Base-by-base conservation (phyloP, 257 asterid species). In the Voacanga thouarsii region DNA sequence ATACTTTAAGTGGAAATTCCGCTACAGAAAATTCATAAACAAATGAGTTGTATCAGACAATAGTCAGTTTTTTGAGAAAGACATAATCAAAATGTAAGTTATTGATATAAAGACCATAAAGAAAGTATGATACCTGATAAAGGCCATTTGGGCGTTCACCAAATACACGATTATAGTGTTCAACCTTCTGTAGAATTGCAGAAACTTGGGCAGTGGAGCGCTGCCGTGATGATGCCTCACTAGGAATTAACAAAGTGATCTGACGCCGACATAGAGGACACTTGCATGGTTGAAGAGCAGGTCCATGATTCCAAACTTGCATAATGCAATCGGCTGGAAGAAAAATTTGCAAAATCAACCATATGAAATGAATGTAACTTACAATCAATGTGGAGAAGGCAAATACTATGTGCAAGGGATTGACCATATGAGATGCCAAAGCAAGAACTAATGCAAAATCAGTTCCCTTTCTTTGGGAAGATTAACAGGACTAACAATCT, bases 251-350 rank as follows among this genome's bases (percentile, higher is more conserved):
- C 84, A 96, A 85, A 69, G 92, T 91, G 82, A 96, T 92, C 77
- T 80, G 92, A 43, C 99, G 98, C 71, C 98, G 90, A 82, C 99
- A 96, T 23, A 96, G 80, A 47, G 98, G 97, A 67, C 99, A 96
- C 77, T 72, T 92, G 80, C 98, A 93, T 64, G 97, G 95, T 79
- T 87, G 94, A 80, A 92, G 87, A 69, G 96, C 97, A 71, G 93
- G 79, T 78, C 91, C 94, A 72, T 90, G 87, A 73, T 93, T 86
- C 99, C 99, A 96, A 77, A 88, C 92, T 87, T 88, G 96, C 67
- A 90, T 76, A 75, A 93, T 92, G 84, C 99, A 96, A 72, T 78
- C 85, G 64, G 96, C 99, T 96, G 64, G 24, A 78, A 57, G 18
- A 39, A 79, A 37, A 72, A 41, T 47, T 37, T 82, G 73, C 61